Base-by-base conservation (phyloP, 768 basidiomycete genomes). In the Atractiella rhizophila region DNA sequence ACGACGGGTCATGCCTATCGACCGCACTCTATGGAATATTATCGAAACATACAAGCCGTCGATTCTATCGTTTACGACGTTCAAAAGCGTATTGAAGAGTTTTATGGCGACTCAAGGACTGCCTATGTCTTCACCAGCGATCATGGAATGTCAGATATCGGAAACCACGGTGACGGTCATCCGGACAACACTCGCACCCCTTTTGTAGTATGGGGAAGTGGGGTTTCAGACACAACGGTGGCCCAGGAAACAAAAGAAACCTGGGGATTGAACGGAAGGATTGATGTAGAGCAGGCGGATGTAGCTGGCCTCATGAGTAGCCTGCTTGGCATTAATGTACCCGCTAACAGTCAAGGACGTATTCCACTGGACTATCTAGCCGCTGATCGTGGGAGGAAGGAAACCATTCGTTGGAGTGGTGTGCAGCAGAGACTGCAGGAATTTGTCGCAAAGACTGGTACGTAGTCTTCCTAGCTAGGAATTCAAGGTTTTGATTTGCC, bases 141-240 rank as follows among this genome's bases (percentile, higher is more conserved):
- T 56, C 81, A 85, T 53, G 81, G 81, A 8, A 85, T 85, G 81
- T 77, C 76, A 4, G 68, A 64, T 25, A 74, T 80, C 40, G 81
- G 81, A 11, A 83, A 82, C 52, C 81, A 85, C 44, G 81, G 81
- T 4, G 81, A 85, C 46, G 81, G 81, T 28, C 77, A 82, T 51
- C 80, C 80, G 0, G 80, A 83, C 53, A 81, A 76, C 50, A 82
- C 80, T 5, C 69, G 78, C 32, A 85, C 81, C 2, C 81, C 81
- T 15, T 64, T 81, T 5, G 64, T 85, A 18, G 71, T 68, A 2
- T 85, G 81, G 81, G 81, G 81, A 0, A 64, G 69, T 27, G 79
- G 79, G 5, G 59, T 82, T 28, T 69, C 36, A 27, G 1, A n/a
- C n/a, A 18, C 19, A 18, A 21, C 15, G 5, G 44, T 45, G 15